These are phyloP conservation scores for Apiospora hydei DNA, from an alignment of 2,329 filamentous ascomycete species.

Conservation along the genomic window DNA sequence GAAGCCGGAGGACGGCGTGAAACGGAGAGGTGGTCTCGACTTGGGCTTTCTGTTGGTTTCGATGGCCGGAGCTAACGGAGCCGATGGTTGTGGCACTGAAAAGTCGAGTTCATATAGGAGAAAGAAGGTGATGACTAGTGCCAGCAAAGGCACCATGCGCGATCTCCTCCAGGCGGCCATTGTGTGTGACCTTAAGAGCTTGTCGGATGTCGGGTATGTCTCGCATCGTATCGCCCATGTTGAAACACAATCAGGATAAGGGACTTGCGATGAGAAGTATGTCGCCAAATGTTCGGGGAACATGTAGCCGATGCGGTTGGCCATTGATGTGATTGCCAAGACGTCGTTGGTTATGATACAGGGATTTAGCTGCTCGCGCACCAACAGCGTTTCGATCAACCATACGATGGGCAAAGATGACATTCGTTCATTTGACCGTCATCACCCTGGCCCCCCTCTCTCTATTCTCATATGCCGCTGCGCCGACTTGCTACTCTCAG, in stretches of 20 bases:
- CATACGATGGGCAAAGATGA: not conserved
- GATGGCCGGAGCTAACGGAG: not conserved
- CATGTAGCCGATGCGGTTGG: not conserved
- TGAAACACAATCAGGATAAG: not conserved
- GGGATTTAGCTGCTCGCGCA: not conserved
- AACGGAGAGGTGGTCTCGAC: not conserved
- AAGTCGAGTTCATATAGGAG: too few species aligned
- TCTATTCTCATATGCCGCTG: too few species aligned
- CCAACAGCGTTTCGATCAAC: too few species aligned
- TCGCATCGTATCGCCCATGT: not conserved
- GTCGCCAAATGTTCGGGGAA: not conserved
- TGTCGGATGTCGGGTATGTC: not conserved
- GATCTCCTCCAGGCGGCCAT: too few species aligned
- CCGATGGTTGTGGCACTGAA: too few species aligned
- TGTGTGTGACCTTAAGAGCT: not conserved
- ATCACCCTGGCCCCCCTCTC: too few species aligned
- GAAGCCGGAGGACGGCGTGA: constrained; percentile 24
- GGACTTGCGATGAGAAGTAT: too few species aligned
- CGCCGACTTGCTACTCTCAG: too few species aligned
- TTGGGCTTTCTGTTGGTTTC: not conserved
- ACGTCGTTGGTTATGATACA: not conserved
- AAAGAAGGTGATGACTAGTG: too few species aligned
- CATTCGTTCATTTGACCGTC: not conserved
- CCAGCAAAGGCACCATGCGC: too few species aligned
- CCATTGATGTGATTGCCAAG: not conserved